Conservation (phyloP, 805 yeast species). For the Myxozyma mucilagina region DNA sequence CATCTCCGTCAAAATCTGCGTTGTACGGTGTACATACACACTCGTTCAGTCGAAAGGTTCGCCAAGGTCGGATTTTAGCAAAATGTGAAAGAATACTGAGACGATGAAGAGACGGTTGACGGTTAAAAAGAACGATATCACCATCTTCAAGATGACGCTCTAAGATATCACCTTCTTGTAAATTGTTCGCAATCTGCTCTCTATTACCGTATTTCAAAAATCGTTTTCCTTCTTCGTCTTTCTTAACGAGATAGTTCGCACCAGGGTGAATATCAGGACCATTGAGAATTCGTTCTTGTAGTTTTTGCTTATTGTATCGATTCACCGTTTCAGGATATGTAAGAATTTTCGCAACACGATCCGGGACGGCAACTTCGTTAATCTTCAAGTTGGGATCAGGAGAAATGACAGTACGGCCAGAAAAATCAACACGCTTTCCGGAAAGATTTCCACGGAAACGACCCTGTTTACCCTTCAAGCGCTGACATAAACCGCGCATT, state of each 20-base stretch:
- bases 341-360: slow-evolving; percentile 89
- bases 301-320: slow-evolving; percentile 75
- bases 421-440: slow-evolving; percentile 98
- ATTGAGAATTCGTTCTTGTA: slow-evolving; percentile 69
- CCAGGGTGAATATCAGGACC: slow-evolving; percentile 95
- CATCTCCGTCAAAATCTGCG: slow-evolving; percentile 99
- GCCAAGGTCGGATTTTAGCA: slow-evolving; percentile 96
- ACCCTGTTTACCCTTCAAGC: slow-evolving; percentile 98
- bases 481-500: slow-evolving; percentile 93
- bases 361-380: slow-evolving; percentile 98
- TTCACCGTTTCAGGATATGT: slow-evolving; percentile 96
- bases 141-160: slow-evolving; percentile 98
- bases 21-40: slow-evolving; percentile 99
- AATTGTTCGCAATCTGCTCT: slow-evolving; percentile 67
- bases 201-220: slow-evolving; percentile 89
- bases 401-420: slow-evolving; percentile 96
- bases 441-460: slow-evolving; percentile 97
- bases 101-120: slow-evolving; percentile 97
- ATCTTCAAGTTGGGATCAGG: slow-evolving; percentile 95
- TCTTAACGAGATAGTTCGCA: slow-evolving; percentile 82
- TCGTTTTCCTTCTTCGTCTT: slow-evolving; percentile 80
- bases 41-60: slow-evolving; percentile 94
- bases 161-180: slow-evolving; percentile 86
- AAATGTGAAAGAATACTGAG: slow-evolving; percentile 91
- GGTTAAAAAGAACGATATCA: slow-evolving; percentile 89